Conservation (phyloP, 768 basidiomycete species). For the Russula dissimulans region DNA sequence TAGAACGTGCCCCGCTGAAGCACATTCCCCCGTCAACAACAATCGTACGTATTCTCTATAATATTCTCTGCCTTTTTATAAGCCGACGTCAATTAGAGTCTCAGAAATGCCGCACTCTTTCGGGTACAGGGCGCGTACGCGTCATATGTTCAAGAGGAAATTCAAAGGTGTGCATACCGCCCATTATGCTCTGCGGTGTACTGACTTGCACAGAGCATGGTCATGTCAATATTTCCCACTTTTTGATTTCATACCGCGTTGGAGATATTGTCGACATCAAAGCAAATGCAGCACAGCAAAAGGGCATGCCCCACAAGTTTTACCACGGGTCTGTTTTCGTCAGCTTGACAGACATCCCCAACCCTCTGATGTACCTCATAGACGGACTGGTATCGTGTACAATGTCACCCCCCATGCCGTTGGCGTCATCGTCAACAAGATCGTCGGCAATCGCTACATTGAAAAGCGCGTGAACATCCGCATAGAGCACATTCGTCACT, state of each 20-base stretch:
- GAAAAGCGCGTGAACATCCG: conserved; percentile 99
- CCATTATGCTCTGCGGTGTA: neutral
- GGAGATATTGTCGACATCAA: conserved; percentile 99
- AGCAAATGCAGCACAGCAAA: conserved; percentile 97
- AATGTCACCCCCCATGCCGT: conserved; percentile 94
- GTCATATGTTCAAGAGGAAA: conserved; percentile 99
- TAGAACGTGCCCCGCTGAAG: neutral
- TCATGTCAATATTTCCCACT: conserved; percentile 83
- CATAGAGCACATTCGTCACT: conserved; percentile 92
- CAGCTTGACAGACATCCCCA: neutral
- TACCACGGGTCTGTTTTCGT: conserved; percentile 75
- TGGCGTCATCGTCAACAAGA: conserved; percentile 95
- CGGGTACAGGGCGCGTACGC: conserved; percentile 99
- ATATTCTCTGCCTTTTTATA: conserved; percentile 16
- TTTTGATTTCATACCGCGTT: conserved; percentile 84
- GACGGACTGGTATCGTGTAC: conserved; percentile 97
- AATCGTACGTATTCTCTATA: conserved; percentile 32
- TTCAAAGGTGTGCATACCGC: conserved; percentile 73
- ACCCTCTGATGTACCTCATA: conserved; percentile 26
- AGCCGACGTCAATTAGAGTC: conserved; percentile 26
- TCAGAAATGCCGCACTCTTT: conserved; percentile 98
- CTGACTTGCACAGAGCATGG: conserved; percentile 60
- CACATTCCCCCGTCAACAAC: conserved; percentile 11
- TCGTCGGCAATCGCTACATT: conserved; percentile 97
- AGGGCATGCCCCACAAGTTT: conserved; percentile 99